Base-by-base conservation (phyloP, 163 green algal species). In the Picocystis sp. region DNA sequence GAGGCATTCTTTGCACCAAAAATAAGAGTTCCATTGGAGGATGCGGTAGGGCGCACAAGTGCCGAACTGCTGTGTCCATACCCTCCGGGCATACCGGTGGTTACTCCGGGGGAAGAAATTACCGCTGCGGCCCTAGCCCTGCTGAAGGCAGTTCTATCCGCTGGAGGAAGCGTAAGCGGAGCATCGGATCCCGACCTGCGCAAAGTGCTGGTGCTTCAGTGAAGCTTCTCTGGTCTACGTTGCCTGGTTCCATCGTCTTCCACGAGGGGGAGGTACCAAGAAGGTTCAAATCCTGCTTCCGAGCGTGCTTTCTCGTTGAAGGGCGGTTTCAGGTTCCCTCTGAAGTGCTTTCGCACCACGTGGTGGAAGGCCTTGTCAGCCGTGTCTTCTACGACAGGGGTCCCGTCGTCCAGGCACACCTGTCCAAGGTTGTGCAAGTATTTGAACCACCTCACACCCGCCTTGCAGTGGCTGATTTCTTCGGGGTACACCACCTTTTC, bases 381-480 rank as follows among this genome's bases (percentile, higher is more conserved):
- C 1, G 42, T 64, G 17, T 41, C 12, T 50, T 69, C n/a, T 15
- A 49, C 50, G 45, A 11, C 43, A 52, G 17, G 13, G 71, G 72
- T 24, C 71, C 57, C 14, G 11, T 50, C 45, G 54, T 50, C 72
- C 74, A 80, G 1, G 23, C 50, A 22, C 17, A 35, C 17, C 48
- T 11, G 8, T 52, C 67, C 76, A 0, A 66, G 21, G 10, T 53
- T 45, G 49, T 82, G 64, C 33, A 93, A 60, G 57, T 80, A 78
- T 29, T 24, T 74, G 10, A 95, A 75, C 84, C 86, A 96, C 11
- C 71, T 58, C 22, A 92, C 75, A 0, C 87, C 87, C 6, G 85
- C 84, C 0, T 70, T 79, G 63, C 83, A 93, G 66, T 96, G 87
- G 2, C 65, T 77, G 19, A 96, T 65, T 59, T 95, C 86, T 67